phyloP scores from a whole-genome alignment of 495 filamentous ascomycete species.

The Penicillium dipodomyicola region DNA sequence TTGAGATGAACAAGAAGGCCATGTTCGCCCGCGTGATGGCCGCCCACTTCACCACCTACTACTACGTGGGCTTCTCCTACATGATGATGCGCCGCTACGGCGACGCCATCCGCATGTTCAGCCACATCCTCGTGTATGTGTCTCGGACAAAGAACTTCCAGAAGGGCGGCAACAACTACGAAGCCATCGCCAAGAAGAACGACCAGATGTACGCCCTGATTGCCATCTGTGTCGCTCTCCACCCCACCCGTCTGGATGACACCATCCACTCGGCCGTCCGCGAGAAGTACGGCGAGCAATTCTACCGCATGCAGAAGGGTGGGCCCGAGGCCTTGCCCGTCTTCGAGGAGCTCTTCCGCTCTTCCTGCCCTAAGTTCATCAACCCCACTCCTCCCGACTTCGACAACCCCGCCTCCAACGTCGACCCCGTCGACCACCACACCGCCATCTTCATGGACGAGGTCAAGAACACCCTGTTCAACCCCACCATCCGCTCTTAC shows the following conservation, averaged over 20 bases:
- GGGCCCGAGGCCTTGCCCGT: slow-evolving; percentile 92
- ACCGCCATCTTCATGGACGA: slow-evolving; percentile 98
- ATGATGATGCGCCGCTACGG: slow-evolving; percentile 99
- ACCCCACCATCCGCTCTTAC: slow-evolving; percentile 94
- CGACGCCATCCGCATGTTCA: slow-evolving; percentile 99
- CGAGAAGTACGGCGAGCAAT: slow-evolving; percentile 98
- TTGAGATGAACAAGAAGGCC: slow-evolving; percentile 99
- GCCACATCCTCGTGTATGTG: slow-evolving; percentile 98
- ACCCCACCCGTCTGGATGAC: slow-evolving; percentile 94
- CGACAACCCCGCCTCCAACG: slow-evolving; percentile 87
- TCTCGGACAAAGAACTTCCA: slow-evolving; percentile 99
- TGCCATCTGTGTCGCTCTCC: slow-evolving; percentile 96
- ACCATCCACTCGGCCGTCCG: slow-evolving; percentile 97
- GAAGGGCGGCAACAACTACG: slow-evolving; percentile 91
- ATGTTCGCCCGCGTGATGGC: slow-evolving; percentile 99
- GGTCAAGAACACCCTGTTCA: slow-evolving; percentile 94
- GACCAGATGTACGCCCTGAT: slow-evolving; percentile 99
- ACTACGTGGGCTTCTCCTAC: slow-evolving; percentile 99
- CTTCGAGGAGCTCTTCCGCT: slow-evolving; percentile 94
- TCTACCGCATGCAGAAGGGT: slow-evolving; percentile 89
- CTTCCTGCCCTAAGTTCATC: slow-evolving; percentile 98
- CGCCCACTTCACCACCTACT: slow-evolving; percentile 99
- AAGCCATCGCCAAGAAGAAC: slow-evolving; percentile 98
- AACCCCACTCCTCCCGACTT: slow-evolving; percentile 95
- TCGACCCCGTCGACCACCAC: slow-evolving; percentile 97